Evolutionary conservation across 2,329 filamentous ascomycete genomes (phyloP), one percentile per base, ranked within the genome.

Genomic region (Colletotrichum tropicale): DNA sequence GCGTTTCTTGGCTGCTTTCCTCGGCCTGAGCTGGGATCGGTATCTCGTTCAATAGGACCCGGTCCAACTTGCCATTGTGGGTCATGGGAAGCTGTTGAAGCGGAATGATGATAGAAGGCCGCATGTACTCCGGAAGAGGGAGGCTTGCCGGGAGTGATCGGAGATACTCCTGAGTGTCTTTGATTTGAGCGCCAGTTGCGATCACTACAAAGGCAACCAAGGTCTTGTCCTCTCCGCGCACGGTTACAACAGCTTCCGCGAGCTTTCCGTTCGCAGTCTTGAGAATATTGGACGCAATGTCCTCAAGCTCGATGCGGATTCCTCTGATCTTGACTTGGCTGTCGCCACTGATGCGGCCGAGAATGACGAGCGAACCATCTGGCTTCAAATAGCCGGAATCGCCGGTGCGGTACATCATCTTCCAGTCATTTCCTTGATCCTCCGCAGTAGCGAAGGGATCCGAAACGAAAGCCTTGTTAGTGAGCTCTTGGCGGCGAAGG

Each of bases 291-390:
- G 66, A 70, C 55, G 80, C 81, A 4, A 84, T 71, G 3, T 91
- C 89, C 5, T 81, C 78, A 0, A 91, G 79, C 16, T 91, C 88
- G 28, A 90, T 84, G 1, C 87, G 83, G 4, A 86, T 67, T 1
- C 87, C 87, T 3, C 83, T 81, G 2, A 90, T 79, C 77, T 90
- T 90, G 76, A 89, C 79, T 58, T 88, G 84, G 1, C 83, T 86
- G 67, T 89, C 86, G 5, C 85, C 86, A 2, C 74, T 79, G 2
- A 86, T 83, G 0, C 87, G 84, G 1, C 86, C 85, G 8, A 82
- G 70, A 34, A 85, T 79, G 2, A 82, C 67, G 1, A 89, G 77
- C 0, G 78, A 75, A 2, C 86, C 86, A 34, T 86, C 82, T 0
- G 73, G 24, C 1, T 71, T 71, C 28, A 87, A 78, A 4, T 81